Evolutionary conservation across 2,329 filamentous ascomycete species (phyloP).

Genomic region (Dactylellina drechsleri): DNA sequence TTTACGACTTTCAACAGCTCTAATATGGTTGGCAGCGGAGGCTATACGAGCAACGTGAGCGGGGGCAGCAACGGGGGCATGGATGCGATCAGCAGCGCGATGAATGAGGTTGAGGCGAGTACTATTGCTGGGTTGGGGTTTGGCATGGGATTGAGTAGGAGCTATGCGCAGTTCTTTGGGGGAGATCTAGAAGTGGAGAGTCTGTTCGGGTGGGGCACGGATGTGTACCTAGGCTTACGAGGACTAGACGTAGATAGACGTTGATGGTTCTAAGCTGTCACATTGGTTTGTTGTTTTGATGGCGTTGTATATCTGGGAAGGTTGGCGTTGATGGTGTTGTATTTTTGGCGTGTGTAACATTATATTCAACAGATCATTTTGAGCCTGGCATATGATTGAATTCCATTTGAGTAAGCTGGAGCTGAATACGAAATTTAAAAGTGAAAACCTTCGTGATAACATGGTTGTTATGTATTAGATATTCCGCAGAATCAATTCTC

Average conservation of each 20-base stretch:
- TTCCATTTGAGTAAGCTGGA: too few species aligned
- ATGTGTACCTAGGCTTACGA: constrained; percentile 74
- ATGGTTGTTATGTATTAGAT: too few species aligned
- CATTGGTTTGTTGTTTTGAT: constrained; percentile 10
- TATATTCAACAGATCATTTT: too few species aligned
- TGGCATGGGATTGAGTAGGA: constrained; percentile 85
- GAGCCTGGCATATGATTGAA: too few species aligned
- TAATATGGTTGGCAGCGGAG: constrained; percentile 33
- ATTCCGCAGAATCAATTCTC: too few species aligned
- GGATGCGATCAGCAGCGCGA: constrained; percentile 79
- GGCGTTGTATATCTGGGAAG: constrained; percentile 21
- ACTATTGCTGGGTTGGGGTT: constrained; percentile 95
- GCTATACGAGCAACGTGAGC: constrained; percentile 65
- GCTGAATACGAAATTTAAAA: too few species aligned
- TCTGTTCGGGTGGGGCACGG: constrained; percentile 87
- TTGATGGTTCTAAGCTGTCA: not conserved
- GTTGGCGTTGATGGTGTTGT: too few species aligned
- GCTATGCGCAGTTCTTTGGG: constrained; percentile 98
- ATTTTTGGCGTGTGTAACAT: too few species aligned
- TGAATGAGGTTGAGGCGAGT: constrained; percentile 75
- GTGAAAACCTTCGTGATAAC: too few species aligned
- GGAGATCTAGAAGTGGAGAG: constrained; percentile 96
- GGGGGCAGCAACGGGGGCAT: constrained; percentile 64
- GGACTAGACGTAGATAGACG: constrained; percentile 65
- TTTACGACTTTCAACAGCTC: constrained; percentile 83